Conservation (phyloP, 1,139 yeast genomes). For the Blastobotrys persicus region DNA sequence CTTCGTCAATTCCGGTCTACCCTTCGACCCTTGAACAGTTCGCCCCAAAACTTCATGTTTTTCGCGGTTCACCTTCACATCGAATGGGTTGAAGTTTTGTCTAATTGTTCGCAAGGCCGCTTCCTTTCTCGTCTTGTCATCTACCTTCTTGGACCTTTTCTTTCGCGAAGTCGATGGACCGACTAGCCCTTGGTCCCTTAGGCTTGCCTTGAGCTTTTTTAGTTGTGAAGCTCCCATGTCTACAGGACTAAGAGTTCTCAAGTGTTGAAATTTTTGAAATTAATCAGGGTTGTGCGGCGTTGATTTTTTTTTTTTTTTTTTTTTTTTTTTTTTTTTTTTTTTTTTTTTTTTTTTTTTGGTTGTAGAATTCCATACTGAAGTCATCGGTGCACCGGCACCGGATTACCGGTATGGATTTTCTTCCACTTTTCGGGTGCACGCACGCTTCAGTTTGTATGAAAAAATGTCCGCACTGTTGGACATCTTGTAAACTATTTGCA, state of each 20-base stretch:
- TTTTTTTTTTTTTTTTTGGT: too few relatives aligned
- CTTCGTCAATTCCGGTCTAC: constrained; percentile 69
- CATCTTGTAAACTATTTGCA: too few relatives aligned
- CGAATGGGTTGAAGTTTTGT: constrained; percentile 86
- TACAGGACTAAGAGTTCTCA: not conserved
- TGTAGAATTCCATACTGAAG: too few relatives aligned
- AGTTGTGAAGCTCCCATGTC: constrained; percentile 88
- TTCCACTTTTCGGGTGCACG: too few relatives aligned
- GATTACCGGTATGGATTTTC: too few relatives aligned
- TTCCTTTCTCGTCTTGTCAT: constrained; percentile 51
- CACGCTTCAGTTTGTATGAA: too few relatives aligned
- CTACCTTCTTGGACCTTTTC: constrained; percentile 43
- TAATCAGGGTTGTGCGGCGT: too few relatives aligned
- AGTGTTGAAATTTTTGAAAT: not conserved
- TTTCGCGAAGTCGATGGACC: constrained; percentile 71
- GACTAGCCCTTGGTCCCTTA: constrained; percentile 74
- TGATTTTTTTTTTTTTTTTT: too few relatives aligned
- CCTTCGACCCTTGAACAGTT: constrained; percentile 60
- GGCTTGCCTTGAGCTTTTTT: constrained; percentile 73
- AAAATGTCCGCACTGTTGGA: too few relatives aligned
- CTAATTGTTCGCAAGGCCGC: constrained; percentile 61
- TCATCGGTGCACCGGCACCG: too few relatives aligned
- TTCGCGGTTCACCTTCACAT: constrained; percentile 60
- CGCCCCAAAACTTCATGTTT: constrained; percentile 65
- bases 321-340: too few relatives aligned